Evolutionary conservation across 2,329 filamentous ascomycete species (phyloP).

Genomic region (Alternaria arbusti): DNA sequence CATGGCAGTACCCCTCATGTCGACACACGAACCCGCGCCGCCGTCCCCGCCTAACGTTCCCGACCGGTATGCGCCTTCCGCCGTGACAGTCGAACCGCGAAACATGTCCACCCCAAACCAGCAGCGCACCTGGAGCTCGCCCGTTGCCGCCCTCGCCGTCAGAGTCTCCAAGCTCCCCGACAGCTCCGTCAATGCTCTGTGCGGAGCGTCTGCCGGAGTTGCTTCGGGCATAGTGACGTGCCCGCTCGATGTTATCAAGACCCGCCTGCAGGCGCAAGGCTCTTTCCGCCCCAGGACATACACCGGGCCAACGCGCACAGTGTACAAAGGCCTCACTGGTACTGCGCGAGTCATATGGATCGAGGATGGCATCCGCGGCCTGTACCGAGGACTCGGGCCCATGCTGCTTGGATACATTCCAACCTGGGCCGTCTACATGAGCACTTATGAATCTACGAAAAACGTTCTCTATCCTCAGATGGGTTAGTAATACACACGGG

Average conservation of each 20-base stretch:
- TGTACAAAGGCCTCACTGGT: constrained; percentile 87
- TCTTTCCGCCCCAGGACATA: constrained; percentile 69
- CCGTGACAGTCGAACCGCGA: constrained; percentile 18
- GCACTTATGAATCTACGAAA: constrained; percentile 91
- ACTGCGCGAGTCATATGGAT: constrained; percentile 85
- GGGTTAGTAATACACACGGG: constrained; percentile 43
- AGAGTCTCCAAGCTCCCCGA: constrained; percentile 58
- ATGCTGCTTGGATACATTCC: constrained; percentile 96
- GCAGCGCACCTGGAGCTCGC: constrained; percentile 26
- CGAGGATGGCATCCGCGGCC: constrained; percentile 85
- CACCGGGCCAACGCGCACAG: constrained; percentile 56
- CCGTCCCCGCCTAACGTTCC: constrained; percentile 43
- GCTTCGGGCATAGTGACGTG: constrained; percentile 94
- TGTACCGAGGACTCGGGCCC: constrained; percentile 92
- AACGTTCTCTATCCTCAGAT: constrained; percentile 71
- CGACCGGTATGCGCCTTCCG: constrained; percentile 44
- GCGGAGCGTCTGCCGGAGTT: constrained; percentile 87
- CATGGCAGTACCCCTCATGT: constrained; percentile 44
- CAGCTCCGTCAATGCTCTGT: constrained; percentile 75
- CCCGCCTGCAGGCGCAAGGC: constrained; percentile 94
- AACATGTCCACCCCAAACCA: constrained; percentile 25
- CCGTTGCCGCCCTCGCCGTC: constrained; percentile 47
- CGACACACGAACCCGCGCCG: constrained; percentile 43
- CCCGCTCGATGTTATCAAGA: constrained; percentile 98
- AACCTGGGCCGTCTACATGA: constrained; percentile 98